phyloP scores from a whole-genome alignment of 2,329 filamentous ascomycete species.

The Aureobasidium sp. region DNA sequence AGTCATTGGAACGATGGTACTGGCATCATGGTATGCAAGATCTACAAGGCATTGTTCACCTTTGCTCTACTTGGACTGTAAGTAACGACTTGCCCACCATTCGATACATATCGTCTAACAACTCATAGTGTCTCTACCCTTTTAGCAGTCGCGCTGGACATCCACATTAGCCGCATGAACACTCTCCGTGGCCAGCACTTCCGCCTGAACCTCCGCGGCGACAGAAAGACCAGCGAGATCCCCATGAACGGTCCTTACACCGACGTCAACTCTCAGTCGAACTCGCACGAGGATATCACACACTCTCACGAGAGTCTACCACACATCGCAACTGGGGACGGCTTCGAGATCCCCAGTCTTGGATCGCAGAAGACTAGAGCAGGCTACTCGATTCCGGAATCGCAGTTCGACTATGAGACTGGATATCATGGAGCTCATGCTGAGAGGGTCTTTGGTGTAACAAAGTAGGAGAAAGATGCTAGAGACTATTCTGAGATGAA shows the following conservation, averaged over 20 bases:
- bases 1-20: slow-evolving; percentile 45
- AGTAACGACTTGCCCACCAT: slow-evolving; percentile 13
- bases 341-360: slow-evolving; percentile 23
- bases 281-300: slow-evolving; percentile 12
- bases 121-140: slow-evolving; percentile 34
- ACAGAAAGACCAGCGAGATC: not conserved
- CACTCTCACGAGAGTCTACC: not conserved
- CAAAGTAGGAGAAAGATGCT: not conserved
- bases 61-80: slow-evolving; percentile 43
- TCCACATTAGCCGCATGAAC: slow-evolving; percentile 38
- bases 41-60: slow-evolving; percentile 53
- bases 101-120: not conserved
- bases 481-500: not conserved
- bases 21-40: slow-evolving; percentile 48
- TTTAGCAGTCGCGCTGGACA: slow-evolving; percentile 41
- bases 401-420: slow-evolving; percentile 37
- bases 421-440: slow-evolving; percentile 28
- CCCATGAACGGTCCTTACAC: slow-evolving; percentile 21
- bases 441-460: slow-evolving; percentile 12
- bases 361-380: slow-evolving; percentile 13
- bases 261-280: slow-evolving; percentile 15
- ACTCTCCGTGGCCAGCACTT: slow-evolving; percentile 41
- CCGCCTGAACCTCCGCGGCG: slow-evolving; percentile 31
- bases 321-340: slow-evolving; percentile 18
- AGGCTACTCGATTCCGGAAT: slow-evolving; percentile 32